phyloP scores from a whole-genome alignment of 2,329 filamentous ascomycete species.

The Coniochaeta ligniaria region DNA sequence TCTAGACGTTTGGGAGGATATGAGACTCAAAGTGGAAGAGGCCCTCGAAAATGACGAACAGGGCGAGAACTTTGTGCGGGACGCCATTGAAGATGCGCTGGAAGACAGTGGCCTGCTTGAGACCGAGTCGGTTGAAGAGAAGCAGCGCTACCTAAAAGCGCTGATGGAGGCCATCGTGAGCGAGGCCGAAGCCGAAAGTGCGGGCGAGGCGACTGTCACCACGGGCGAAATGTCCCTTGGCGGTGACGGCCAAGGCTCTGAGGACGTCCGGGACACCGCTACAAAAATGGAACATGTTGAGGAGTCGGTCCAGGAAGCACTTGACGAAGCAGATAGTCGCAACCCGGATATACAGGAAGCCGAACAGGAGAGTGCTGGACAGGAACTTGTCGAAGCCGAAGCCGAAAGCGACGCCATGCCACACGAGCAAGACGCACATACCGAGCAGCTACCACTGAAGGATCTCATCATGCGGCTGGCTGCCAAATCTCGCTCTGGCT shows the following conservation, averaged over 20 bases:
- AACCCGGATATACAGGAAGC: neutral
- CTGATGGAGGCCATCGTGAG: conserved; percentile 41
- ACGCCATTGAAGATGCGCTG: conserved; percentile 47
- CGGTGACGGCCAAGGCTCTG: conserved; percentile 6
- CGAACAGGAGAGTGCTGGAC: conserved; percentile 15
- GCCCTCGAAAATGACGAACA: conserved; percentile 50
- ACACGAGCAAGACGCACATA: neutral
- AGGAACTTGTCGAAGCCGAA: conserved; percentile 14
- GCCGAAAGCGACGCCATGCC: conserved; percentile 11
- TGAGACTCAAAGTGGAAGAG: conserved; percentile 47
- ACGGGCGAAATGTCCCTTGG: conserved; percentile 9
- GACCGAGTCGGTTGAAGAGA: conserved; percentile 36
- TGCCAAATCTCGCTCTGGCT: conserved; percentile 31
- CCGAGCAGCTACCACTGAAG: conserved; percentile 25
- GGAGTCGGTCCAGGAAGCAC: conserved; percentile 2
- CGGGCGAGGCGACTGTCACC: conserved; percentile 2
- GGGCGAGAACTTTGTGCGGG: conserved; percentile 42
- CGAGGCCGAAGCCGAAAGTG: conserved; percentile 6
- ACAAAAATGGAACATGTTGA: neutral
- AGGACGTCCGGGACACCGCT: conserved; percentile 6
- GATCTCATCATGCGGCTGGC: conserved; percentile 47
- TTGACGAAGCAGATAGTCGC: neutral
- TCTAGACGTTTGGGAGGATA: conserved; percentile 40
- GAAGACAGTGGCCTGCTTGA: conserved; percentile 45
- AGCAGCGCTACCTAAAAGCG: conserved; percentile 39